phyloP scores from a whole-genome alignment of 202 grass and related monocot genomes.

The Hordeum pubiflorum region DNA sequence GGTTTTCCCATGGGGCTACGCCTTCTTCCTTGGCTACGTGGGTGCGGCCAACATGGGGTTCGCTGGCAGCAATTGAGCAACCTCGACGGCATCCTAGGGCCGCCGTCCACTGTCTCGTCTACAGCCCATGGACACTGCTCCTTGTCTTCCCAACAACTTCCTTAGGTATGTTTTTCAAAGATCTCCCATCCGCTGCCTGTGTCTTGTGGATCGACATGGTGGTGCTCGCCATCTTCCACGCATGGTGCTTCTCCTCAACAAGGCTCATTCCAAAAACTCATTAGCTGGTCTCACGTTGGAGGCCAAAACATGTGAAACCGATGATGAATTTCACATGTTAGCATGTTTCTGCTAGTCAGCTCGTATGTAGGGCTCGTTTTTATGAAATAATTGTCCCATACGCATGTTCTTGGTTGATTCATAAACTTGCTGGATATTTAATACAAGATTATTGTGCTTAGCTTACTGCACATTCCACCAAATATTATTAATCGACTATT shows the following conservation, averaged over 20 bases:
- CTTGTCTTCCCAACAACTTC: background rate
- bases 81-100: background rate
- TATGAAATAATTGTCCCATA: background rate
- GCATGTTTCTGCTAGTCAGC: background rate
- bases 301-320: background rate
- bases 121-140: background rate
- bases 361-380: background rate
- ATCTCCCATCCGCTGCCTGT: background rate
- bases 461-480: too few species aligned
- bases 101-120: background rate
- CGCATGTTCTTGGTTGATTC: background rate
- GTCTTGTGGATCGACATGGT: background rate
- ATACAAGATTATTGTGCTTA: too few species aligned
- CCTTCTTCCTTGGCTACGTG: background rate
- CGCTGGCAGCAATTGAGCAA: background rate
- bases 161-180: background rate
- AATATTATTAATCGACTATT: too few species aligned
- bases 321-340: background rate
- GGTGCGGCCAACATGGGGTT: background rate
- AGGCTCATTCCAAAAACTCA: background rate
- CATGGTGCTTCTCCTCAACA: background rate
- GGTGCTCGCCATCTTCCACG: background rate
- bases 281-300: background rate
- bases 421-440: background rate
- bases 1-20: background rate